Percentiles rank a stretch among this genome's conserved stretches.
phyloP scores from a whole-genome alignment of 495 filamentous ascomycete genomes.

The Penicillium crystallinum region DNA sequence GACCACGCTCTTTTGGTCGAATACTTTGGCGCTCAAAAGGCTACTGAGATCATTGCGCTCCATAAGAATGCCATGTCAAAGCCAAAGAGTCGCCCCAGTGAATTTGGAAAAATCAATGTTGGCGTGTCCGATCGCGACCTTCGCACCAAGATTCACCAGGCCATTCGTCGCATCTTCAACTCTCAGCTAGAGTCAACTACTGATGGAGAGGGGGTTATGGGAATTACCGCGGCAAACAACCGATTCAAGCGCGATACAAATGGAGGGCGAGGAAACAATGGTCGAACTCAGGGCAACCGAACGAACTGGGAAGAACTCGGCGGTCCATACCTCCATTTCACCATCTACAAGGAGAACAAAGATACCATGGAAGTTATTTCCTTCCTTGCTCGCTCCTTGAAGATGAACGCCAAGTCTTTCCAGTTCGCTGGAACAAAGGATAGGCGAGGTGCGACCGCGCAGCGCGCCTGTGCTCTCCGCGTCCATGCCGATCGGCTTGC shows the following conservation, averaged over 20 bases:
- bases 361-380: conserved; percentile 92
- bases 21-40: conserved; percentile 41
- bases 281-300: conserved; percentile 25
- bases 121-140: conserved; percentile 52
- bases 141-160: conserved; percentile 60
- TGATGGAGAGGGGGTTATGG: conserved; percentile 53
- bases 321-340: conserved; percentile 84
- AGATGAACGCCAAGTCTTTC: conserved; percentile 63
- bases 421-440: conserved; percentile 94
- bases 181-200: conserved; percentile 62
- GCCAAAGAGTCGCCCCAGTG: conserved; percentile 35
- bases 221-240: conserved; percentile 47
- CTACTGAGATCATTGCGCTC: conserved; percentile 35
- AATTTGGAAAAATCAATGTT: conserved; percentile 38
- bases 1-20: conserved; percentile 41
- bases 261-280: conserved; percentile 23
- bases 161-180: conserved; percentile 63
- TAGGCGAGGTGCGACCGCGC: conserved; percentile 78
- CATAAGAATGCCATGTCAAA: conserved; percentile 41
- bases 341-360: conserved; percentile 95
- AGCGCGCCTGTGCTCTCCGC: conserved; percentile 69
- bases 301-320: conserved; percentile 58
- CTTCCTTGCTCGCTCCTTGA: conserved; percentile 62
- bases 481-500: conserved; percentile 59
- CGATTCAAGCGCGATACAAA: conserved; percentile 33